Conservation (phyloP, 495 filamentous ascomycete species). For the Talaromyces stipitatus region DNA sequence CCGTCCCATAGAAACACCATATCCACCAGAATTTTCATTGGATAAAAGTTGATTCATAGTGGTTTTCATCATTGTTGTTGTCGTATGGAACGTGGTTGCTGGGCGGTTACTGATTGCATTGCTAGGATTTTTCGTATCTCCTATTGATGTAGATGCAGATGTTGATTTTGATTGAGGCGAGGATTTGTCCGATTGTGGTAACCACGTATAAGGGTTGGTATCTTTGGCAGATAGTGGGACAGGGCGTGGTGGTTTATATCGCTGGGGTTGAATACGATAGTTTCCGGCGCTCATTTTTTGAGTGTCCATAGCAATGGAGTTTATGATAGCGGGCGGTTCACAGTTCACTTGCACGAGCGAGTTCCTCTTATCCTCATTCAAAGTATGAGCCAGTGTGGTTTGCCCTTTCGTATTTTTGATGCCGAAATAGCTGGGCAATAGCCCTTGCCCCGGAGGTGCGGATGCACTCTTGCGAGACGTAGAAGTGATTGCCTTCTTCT, state of each 20-base stretch:
- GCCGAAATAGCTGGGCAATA: constrained; percentile 32
- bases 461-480: constrained; percentile 16
- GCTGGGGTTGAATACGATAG: constrained; percentile 32
- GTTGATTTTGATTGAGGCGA: background rate
- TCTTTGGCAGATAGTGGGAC: constrained; percentile 27
- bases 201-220: constrained; percentile 35
- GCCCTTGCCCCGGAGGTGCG: constrained; percentile 24
- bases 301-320: background rate
- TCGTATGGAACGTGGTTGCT: constrained; percentile 43
- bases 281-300: constrained; percentile 13
- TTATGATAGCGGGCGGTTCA: background rate
- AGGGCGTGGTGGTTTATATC: constrained; percentile 28
- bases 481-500: constrained; percentile 6
- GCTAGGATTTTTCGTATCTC: constrained; percentile 17
- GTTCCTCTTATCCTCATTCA: background rate
- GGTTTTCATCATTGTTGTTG: constrained; percentile 35
- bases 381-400: background rate
- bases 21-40: background rate
- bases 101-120: constrained; percentile 19
- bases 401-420: constrained; percentile 3
- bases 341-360: background rate
- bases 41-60: background rate
- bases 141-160: constrained; percentile 9
- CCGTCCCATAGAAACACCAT: constrained; percentile 18
- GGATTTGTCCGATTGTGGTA: constrained; percentile 12